phyloP scores from a whole-genome alignment of 1,139 yeast genomes.

The Lodderomyces metapsilosis region DNA sequence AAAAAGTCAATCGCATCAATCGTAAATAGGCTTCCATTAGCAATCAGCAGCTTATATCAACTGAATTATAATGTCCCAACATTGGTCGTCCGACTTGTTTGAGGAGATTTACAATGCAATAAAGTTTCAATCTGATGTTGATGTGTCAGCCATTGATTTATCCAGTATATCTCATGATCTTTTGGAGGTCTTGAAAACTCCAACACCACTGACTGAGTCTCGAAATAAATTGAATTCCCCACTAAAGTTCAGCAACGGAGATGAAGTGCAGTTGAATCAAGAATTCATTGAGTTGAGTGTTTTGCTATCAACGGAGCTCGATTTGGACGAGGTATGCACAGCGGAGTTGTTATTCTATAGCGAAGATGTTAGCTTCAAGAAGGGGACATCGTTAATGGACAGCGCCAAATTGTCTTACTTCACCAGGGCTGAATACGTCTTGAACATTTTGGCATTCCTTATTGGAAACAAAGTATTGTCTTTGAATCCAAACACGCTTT shows the following conservation, averaged over 20 bases:
- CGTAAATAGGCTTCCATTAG: neutral
- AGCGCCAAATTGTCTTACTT: slow-evolving; percentile 72
- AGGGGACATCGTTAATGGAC: slow-evolving; percentile 60
- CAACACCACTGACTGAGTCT: slow-evolving; percentile 53
- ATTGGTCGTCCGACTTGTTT: slow-evolving; percentile 37
- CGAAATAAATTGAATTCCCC: slow-evolving; percentile 47
- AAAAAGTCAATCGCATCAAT: neutral
- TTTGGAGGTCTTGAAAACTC: slow-evolving; percentile 42
- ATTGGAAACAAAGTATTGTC: slow-evolving; percentile 26
- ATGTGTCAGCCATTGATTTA: slow-evolving; percentile 22
- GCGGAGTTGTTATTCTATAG: slow-evolving; percentile 44
- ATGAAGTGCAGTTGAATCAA: slow-evolving; percentile 70
- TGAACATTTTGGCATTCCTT: slow-evolving; percentile 66
- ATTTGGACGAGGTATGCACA: slow-evolving; percentile 34
- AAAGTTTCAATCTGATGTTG: slow-evolving; percentile 26
- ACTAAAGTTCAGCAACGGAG: slow-evolving; percentile 49
- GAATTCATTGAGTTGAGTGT: slow-evolving; percentile 54
- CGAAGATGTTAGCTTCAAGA: slow-evolving; percentile 36
- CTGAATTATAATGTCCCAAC: slow-evolving; percentile 10
- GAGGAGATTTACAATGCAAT: slow-evolving; percentile 38
- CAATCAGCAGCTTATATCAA: neutral
- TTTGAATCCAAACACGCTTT: slow-evolving; percentile 27
- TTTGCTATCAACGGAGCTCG: slow-evolving; percentile 47
- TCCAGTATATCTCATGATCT: slow-evolving; percentile 47
- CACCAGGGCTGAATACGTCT: slow-evolving; percentile 64